A percentile compares a stretch with the other conserved stretches of the same genome.
These are phyloP conservation scores for Citrullus mucosospermus DNA, from an alignment of 306 rosid genomes.

Conservation along the genomic window DNA sequence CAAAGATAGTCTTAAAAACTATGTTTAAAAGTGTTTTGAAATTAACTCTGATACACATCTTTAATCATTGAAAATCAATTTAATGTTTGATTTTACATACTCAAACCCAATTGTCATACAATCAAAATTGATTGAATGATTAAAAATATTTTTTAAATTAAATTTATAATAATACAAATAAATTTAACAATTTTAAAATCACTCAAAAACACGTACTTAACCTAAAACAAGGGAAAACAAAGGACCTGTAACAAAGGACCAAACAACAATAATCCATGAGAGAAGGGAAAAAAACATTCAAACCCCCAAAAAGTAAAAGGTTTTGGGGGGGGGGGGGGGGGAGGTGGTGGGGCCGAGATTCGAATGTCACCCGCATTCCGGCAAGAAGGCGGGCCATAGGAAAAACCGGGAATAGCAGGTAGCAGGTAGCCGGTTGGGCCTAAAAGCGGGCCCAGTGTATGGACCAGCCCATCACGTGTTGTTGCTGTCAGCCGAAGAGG, in stretches of 20 bases:
- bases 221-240: too few relatives aligned
- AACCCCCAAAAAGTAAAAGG: not conserved
- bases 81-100: too few relatives aligned
- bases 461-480: conserved; percentile 23
- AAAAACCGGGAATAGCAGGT: conserved; percentile 6
- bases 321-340: not conserved
- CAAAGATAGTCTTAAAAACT: too few relatives aligned
- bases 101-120: too few relatives aligned
- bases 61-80: too few relatives aligned
- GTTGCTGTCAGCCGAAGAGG: conserved; percentile 24
- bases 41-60: too few relatives aligned
- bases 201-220: too few relatives aligned
- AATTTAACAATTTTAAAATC: too few relatives aligned
- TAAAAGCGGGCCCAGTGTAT: conserved; percentile 5
- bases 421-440: conserved; percentile 2
- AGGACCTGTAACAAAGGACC: not conserved
- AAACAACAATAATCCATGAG: not conserved
- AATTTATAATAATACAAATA: too few relatives aligned
- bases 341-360: not conserved
- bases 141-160: too few relatives aligned
- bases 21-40: too few relatives aligned
- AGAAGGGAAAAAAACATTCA: not conserved
- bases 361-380: conserved; percentile 17
- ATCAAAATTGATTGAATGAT: too few relatives aligned
- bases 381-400: conserved; percentile 1